Base-by-base conservation (phyloP, 352 stramenopile genomes). In the Thraustochytrium striatum region DNA sequence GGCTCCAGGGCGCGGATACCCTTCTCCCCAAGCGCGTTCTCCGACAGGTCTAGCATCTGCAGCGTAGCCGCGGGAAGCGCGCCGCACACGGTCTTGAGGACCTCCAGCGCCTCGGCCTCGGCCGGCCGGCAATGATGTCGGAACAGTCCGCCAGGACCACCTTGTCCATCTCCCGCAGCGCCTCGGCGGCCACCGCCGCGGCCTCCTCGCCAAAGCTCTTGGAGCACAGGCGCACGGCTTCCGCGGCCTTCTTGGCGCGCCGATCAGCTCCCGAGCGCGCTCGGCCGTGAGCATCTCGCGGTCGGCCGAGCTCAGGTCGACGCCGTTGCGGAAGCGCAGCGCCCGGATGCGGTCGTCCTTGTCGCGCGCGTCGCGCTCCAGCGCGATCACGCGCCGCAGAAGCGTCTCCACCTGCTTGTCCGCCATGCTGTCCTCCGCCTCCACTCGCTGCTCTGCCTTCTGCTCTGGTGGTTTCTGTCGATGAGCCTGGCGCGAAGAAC, bases 291-390 rank as follows among this genome's bases (percentile, higher is more conserved):
- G 94, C 81, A 87, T 97, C 93, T 97, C 96, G 73, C 99, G 90
- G 78, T 97, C 97, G 88, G 97, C 98, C 72, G 93, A 96, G 38
- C 99, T 89, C 61, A 99, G 87, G 83, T 99, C 99, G 83, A 99
- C 95, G n/a, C n/a, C n/a, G n/a, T n/a, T 25, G 47, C 47, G 47
- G 47, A 55, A 16, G 25, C 25, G 61, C 43, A 57, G 38, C 38
- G 28, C 32, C 61, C 52, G 33, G 61, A 70, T 70, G 5, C 19
- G 19, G n/a, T 19, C 61, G 61, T 70, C 61, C 61, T 70, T 70
- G 38, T 70, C 38, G 0, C 33, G 33, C n/a, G 16, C 5, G 5
- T 5, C 43, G 21, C 61, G 61, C 61, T 70, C 61, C 30, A 70
- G 61, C 61, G 32, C 33, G 33, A 70, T 35, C 30, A 70, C 61